Percentiles rank a stretch among this genome's conserved stretches.
Evolutionary conservation across 352 stramenopile genomes (phyloP).

Genomic region (Stramenopiles sp.): DNA sequence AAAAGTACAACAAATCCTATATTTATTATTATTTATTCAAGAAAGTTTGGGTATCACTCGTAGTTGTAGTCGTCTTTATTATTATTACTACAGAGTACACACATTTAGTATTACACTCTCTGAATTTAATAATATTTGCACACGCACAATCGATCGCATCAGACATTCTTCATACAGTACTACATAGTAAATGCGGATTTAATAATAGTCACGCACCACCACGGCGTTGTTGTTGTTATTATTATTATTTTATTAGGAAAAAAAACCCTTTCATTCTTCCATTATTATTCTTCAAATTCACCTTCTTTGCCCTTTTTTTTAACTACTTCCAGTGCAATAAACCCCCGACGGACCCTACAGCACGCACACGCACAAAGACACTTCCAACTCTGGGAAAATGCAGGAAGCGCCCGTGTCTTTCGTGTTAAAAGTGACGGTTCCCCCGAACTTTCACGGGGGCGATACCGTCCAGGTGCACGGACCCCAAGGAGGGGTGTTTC

Average conservation of each 20-base stretch:
- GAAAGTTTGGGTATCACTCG: too few species aligned
- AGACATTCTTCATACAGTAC: background rate
- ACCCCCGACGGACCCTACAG: background rate
- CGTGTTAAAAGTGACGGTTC: slow-evolving; percentile 5
- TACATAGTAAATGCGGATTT: background rate
- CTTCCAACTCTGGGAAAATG: background rate
- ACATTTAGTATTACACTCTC: too few species aligned
- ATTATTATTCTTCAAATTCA: too few species aligned
- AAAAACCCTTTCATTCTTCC: too few species aligned
- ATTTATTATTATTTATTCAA: too few species aligned
- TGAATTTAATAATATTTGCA: too few species aligned
- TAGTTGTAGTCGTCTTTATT: too few species aligned
- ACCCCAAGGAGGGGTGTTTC: slow-evolving; percentile 2
- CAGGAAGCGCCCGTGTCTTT: slow-evolving; percentile 2
- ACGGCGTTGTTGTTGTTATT: background rate
- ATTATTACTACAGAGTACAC: too few species aligned
- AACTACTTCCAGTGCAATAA: slow-evolving; percentile 2
- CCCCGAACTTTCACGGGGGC: background rate
- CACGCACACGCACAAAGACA: slow-evolving; percentile 4
- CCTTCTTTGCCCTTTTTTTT: background rate
- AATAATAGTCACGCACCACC: background rate
- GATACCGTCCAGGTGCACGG: background rate
- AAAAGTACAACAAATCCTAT: too few species aligned
- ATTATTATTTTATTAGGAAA: too few species aligned
- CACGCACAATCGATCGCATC: background rate